Base-by-base conservation (phyloP, 495 filamentous ascomycete species). In the Pseudoneurospora amorphoporcata region DNA sequence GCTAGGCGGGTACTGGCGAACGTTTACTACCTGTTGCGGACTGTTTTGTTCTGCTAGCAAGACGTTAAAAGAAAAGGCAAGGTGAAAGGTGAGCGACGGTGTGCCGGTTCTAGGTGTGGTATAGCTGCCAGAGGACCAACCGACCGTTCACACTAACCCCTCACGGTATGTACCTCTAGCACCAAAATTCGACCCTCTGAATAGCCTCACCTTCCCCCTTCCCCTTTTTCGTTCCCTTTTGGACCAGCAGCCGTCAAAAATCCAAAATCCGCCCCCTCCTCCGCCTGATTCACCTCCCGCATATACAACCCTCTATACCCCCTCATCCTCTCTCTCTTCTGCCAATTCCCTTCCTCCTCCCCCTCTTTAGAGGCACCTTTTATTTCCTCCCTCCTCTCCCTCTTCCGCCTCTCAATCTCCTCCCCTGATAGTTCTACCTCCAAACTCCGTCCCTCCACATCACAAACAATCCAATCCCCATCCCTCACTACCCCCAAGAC, bases 231-330 rank as follows among this genome's bases (percentile, higher is more conserved):
- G 10, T 53, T 53, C 2, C 9, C 4, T 61, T 32, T 19, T 6
- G 75, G 78, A 5, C 84, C 83, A 12, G 75, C 78, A 32, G 89
- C 89, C 2, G 84, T 85, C 38, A 92, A 76, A 75, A 92, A 92
- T 73, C 87, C 86, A 77, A 92, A 92, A 75, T 92, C 90, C 4
- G 83, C 87, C 1, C 90, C 89, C 8, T 88, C 77, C 75, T 91
- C 85, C 3, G 90, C 89, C 77, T 90, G 87, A 61, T 90, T 90
- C 4, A 92, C 90, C 69, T 84, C 83, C 70, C 86, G 81, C 83
- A 88, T 85, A 81, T 90, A 92, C 76, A 92, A 79, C 0, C 87
- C 89, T n/a, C 85, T 81, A 77, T 91, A 92, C 10, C 89, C 90
- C 72, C 90, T 82, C 73, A 81, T 82, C 38, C 69, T 74, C 72